phyloP scores from a whole-genome alignment of 2,329 filamentous ascomycete genomes.

The Colletotrichum sansevieriae region DNA sequence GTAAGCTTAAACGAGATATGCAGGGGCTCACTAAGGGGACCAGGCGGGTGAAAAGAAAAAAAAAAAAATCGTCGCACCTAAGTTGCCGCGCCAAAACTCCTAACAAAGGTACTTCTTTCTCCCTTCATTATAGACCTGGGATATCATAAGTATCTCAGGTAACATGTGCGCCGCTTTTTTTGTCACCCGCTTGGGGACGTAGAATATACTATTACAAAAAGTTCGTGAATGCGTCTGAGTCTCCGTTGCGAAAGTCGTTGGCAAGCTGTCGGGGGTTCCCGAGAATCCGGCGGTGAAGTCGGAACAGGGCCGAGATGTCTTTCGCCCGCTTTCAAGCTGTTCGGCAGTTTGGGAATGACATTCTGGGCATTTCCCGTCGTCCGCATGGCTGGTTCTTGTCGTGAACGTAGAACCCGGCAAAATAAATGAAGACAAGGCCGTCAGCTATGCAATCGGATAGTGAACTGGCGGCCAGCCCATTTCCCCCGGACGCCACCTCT shows the following conservation, averaged over 20 bases:
- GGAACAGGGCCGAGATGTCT: conserved; percentile 3
- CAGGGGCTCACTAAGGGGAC: conserved; percentile 18
- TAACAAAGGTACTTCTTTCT: too few relatives aligned
- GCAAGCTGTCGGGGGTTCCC: neutral
- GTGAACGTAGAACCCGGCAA: conserved; percentile 10
- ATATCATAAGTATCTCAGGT: too few relatives aligned
- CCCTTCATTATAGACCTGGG: too few relatives aligned
- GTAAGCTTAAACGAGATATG: conserved; percentile 37
- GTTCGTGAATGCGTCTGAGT: neutral
- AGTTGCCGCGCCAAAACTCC: too few relatives aligned
- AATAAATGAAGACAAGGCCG: conserved; percentile 21
- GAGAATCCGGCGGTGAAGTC: conserved; percentile 12
- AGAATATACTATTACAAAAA: neutral
- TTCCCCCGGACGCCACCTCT: conserved; percentile 9
- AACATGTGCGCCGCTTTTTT: too few relatives aligned
- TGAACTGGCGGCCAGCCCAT: conserved; percentile 14
- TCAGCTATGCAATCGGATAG: conserved; percentile 9
- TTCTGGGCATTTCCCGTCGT: conserved; percentile 8
- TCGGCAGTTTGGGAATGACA: conserved; percentile 23
- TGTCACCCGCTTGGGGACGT: neutral
- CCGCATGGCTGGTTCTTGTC: conserved; percentile 15
- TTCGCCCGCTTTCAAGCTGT: neutral
- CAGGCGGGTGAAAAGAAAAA: too few relatives aligned
- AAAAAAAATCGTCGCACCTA: too few relatives aligned
- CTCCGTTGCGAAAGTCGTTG: neutral